phyloP scores from a whole-genome alignment of 164 flowering plant species.

The Chimonanthus salicifolius region DNA sequence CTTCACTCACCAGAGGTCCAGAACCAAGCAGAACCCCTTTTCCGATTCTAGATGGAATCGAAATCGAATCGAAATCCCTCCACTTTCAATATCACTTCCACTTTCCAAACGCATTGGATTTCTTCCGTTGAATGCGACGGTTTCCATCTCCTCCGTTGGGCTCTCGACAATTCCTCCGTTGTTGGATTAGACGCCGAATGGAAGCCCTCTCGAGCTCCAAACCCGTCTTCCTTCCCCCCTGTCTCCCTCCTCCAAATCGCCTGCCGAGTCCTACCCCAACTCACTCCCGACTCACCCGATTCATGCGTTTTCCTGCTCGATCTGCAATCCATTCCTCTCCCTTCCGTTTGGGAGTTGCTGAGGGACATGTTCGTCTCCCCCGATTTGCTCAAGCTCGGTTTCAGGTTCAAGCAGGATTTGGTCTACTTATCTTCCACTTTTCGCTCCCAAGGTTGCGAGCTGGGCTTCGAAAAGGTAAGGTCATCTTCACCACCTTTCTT shows the following conservation, averaged over 20 bases:
- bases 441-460: conserved; percentile 45
- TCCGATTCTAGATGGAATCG: conserved; percentile 8
- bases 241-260: conserved; percentile 88
- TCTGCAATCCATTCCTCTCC: conserved; percentile 38
- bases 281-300: conserved; percentile 7
- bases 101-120: conserved; percentile 36
- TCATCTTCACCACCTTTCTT: not conserved
- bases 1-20: too few species aligned
- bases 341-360: conserved; percentile 48
- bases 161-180: conserved; percentile 51
- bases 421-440: conserved; percentile 72
- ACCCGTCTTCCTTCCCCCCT: conserved; percentile 42
- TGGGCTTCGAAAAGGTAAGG: conserved; percentile 64
- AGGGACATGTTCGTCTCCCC: conserved; percentile 56
- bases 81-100: not conserved
- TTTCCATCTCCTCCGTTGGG: conserved; percentile 33
- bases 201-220: conserved; percentile 52
- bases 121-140: conserved; percentile 60
- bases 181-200: conserved; percentile 93
- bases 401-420: conserved; percentile 84
- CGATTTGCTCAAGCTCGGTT: conserved; percentile 69
- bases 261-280: conserved; percentile 31
- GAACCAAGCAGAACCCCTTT: too few species aligned
- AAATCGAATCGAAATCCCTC: not conserved
- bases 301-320: conserved; percentile 59